These are phyloP conservation scores for Chamaecyparis obtusa DNA, from an alignment of 75 land plant genomes.

Conservation along the genomic window DNA sequence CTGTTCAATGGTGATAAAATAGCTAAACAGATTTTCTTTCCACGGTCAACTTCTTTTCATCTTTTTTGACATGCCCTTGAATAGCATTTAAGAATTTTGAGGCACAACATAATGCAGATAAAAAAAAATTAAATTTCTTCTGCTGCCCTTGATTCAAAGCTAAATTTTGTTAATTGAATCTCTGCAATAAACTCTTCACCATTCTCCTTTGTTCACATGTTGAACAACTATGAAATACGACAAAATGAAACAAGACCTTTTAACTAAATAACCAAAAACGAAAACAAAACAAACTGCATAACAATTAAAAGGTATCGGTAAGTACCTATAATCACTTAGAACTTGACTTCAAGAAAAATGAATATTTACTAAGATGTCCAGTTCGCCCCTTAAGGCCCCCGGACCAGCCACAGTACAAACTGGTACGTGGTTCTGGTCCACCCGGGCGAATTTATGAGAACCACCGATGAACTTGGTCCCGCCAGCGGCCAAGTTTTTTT, in stretches of 20 bases:
- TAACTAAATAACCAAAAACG: not conserved
- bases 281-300: not conserved
- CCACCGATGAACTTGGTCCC: no score
- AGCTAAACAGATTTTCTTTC: not conserved
- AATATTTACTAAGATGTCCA: no score
- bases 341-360: no score
- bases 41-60: not conserved
- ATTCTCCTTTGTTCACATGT: not conserved
- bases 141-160: not conserved
- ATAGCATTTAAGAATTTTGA: not conserved
- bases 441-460: no score
- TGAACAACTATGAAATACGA: not conserved
- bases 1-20: not conserved
- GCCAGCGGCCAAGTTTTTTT: no score
- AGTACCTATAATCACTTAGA: not conserved
- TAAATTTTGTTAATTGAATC: not conserved
- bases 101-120: not conserved
- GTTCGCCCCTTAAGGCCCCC: no score
- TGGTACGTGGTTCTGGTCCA: no score
- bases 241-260: not conserved
- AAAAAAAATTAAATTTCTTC: not conserved
- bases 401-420: no score
- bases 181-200: not conserved
- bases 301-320: not conserved
- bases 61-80: not conserved